A percentile compares a stretch with the other conserved stretches of the same genome.
These are phyloP conservation scores for Tricladium varicosporioides DNA, from an alignment of 2,329 filamentous ascomycete species.

Conservation along the genomic window DNA sequence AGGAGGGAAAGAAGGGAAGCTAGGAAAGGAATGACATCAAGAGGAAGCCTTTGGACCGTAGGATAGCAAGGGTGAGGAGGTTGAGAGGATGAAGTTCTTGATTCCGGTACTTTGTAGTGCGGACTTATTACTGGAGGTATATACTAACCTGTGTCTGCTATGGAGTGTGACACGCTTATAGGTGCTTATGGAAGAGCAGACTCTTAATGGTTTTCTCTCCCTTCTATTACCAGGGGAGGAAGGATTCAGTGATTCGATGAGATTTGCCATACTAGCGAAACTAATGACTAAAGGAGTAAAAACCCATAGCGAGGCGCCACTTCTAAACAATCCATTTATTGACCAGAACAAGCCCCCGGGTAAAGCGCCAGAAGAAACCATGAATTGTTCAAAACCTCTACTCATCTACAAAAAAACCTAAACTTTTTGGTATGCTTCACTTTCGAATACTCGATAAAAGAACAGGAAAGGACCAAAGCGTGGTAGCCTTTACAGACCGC, in stretches of 20 bases:
- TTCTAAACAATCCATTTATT: not conserved
- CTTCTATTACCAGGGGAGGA: not conserved
- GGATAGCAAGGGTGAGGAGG: not conserved
- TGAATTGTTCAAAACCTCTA: not conserved
- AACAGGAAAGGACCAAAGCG: not conserved
- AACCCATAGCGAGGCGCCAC: not conserved
- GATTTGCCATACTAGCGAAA: not conserved
- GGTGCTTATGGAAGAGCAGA: not conserved
- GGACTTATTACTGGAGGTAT: not conserved
- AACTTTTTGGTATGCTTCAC: not conserved
- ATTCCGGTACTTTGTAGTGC: not conserved
- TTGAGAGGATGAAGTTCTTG: not conserved
- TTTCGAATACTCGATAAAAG: not conserved
- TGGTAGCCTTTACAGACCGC: not conserved
- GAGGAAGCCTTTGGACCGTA: not conserved
- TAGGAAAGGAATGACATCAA: not conserved
- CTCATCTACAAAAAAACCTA: not conserved
- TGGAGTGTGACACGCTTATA: too few relatives aligned
- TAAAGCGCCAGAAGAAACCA: not conserved
- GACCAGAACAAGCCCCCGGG: not conserved
- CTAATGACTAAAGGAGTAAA: not conserved
- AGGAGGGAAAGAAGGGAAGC: not conserved
- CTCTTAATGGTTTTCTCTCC: not conserved
- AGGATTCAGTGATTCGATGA: not conserved
- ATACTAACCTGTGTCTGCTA: too few relatives aligned